phyloP scores from a whole-genome alignment of 257 asterid genomes.

The Solanum pimpinellifolium region DNA sequence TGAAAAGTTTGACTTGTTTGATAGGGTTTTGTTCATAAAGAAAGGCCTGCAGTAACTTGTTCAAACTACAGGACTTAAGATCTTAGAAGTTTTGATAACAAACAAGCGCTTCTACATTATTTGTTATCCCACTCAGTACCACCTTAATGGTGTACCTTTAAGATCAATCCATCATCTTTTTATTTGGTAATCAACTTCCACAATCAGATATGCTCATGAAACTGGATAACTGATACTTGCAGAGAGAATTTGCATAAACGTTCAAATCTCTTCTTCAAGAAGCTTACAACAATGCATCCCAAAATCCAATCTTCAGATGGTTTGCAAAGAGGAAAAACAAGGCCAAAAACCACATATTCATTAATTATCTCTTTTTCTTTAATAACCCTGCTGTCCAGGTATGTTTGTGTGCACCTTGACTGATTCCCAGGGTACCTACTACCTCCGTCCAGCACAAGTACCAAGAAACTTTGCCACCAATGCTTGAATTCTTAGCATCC shows the following conservation, averaged over 20 bases:
- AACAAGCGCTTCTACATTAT: neutral
- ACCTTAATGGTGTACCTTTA: neutral
- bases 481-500: neutral
- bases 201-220: neutral
- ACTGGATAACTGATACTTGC: neutral
- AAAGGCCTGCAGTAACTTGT: neutral
- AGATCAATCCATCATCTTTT: neutral
- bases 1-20: neutral
- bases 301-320: neutral
- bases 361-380: neutral
- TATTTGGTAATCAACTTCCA: neutral
- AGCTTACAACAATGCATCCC: neutral
- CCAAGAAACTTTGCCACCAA: neutral
- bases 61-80: neutral
- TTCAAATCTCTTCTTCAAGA: neutral
- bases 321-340: neutral
- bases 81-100: neutral
- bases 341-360: neutral
- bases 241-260: neutral
- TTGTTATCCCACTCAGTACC: neutral
- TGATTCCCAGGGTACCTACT: neutral
- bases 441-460: neutral
- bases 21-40: neutral
- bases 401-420: neutral
- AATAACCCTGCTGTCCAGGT: neutral